Conservation (phyloP, 2,329 filamentous ascomycete genomes). For the Fusarium transvaalense region DNA sequence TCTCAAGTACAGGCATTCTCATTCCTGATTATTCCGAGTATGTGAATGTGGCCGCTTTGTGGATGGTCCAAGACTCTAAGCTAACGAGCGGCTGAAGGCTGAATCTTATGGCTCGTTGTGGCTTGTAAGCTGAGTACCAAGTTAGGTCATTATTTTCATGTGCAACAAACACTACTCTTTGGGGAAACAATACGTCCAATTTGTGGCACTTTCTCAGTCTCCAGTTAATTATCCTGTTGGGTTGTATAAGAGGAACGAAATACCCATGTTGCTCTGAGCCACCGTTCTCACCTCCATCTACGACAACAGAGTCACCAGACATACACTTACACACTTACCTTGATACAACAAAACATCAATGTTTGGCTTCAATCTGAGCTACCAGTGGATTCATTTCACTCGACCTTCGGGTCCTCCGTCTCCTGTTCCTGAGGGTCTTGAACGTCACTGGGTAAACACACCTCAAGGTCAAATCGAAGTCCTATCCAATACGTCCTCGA, state of each 20-base stretch:
- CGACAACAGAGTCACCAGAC: background rate
- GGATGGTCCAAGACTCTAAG: conserved; percentile 3
- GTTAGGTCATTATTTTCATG: background rate
- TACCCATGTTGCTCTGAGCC: background rate
- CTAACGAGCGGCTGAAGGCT: conserved; percentile 28
- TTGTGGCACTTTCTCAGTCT: background rate
- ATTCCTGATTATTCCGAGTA: conserved; percentile 24
- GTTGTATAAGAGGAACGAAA: conserved; percentile 19
- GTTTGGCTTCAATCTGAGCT: conserved; percentile 46
- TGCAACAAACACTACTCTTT: conserved; percentile 12
- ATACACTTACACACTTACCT: background rate
- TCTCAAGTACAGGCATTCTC: background rate
- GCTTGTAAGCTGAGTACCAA: conserved; percentile 27
- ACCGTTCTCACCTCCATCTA: background rate
- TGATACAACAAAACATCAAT: conserved; percentile 25
- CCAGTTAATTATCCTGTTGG: background rate
- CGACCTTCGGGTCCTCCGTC: conserved; percentile 41
- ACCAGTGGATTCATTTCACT: conserved; percentile 45
- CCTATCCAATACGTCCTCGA: conserved; percentile 56
- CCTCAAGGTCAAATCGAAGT: conserved; percentile 62
- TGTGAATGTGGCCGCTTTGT: background rate
- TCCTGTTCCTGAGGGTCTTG: conserved; percentile 55
- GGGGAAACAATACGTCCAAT: background rate
- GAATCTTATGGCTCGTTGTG: conserved; percentile 23
- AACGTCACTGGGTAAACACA: conserved; percentile 59